These are phyloP conservation scores for Plasmodium vivax DNA, from an alignment of 169 alveolate genomes.

Conservation along the genomic window DNA sequence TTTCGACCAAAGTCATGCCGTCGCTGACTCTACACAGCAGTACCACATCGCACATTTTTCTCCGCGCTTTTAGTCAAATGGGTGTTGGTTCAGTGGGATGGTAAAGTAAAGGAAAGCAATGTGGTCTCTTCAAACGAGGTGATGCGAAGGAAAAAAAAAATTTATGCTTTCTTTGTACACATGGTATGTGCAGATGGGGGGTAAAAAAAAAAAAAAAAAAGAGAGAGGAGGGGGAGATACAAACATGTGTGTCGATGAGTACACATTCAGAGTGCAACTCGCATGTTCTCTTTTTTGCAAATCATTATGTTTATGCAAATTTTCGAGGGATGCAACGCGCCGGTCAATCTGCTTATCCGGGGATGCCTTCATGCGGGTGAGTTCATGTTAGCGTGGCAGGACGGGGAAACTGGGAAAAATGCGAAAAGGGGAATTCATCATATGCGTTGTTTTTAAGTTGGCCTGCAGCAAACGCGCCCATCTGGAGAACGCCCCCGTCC, in stretches of 20 bases:
- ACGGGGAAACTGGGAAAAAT: not conserved
- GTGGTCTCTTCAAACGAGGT: not conserved
- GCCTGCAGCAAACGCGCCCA: not conserved
- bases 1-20: slow-evolving; percentile 84
- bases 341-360: not conserved
- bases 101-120: not conserved
- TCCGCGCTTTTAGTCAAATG: not conserved
- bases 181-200: not conserved
- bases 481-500: not conserved
- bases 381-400: not conserved
- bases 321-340: not conserved
- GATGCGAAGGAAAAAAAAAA: not conserved
- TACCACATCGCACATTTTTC: slow-evolving; percentile 82
- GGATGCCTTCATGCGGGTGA: not conserved
- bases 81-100: not conserved
- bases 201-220: not conserved
- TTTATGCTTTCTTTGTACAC: not conserved
- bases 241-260: not conserved
- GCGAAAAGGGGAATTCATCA: not conserved
- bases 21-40: slow-evolving; percentile 83
- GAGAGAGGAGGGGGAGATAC: not conserved
- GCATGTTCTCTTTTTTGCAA: not conserved
- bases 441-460: not conserved
- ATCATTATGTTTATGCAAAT: not conserved
- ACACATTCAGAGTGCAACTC: not conserved